A percentile compares a stretch with the other conserved stretches of the same genome.
Evolutionary conservation across 2,329 filamentous ascomycete species (phyloP).

Genomic region (Metarhizium album): DNA sequence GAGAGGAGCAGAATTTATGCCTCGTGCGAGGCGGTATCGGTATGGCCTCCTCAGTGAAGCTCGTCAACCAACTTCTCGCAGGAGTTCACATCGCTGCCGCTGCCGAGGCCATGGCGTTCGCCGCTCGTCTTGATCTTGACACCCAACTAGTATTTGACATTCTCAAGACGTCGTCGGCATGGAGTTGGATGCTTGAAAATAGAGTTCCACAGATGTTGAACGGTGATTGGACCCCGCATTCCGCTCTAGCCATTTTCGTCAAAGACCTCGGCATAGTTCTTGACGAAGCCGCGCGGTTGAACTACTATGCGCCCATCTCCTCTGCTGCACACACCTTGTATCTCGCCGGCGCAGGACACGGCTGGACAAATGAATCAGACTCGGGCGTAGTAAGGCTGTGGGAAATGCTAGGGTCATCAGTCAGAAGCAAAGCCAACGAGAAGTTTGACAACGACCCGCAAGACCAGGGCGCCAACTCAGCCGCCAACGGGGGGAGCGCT

Average conservation of each 20-base stretch:
- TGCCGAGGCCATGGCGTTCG: slow-evolving; percentile 46
- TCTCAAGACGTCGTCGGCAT: slow-evolving; percentile 27
- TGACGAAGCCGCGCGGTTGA: slow-evolving; percentile 15
- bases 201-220: slow-evolving; percentile 24
- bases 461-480: too few relatives aligned
- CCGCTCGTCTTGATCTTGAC: slow-evolving; percentile 40
- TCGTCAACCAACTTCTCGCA: slow-evolving; percentile 47
- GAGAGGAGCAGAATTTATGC: too few relatives aligned
- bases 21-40: slow-evolving; percentile 34
- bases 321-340: slow-evolving; percentile 10
- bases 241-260: slow-evolving; percentile 20
- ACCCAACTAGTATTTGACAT: slow-evolving; percentile 36
- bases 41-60: slow-evolving; percentile 43
- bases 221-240: slow-evolving; percentile 23
- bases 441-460: too few relatives aligned
- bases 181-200: slow-evolving; percentile 26
- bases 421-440: slow-evolving; percentile 3
- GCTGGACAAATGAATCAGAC: slow-evolving; percentile 22
- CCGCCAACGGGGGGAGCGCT: too few relatives aligned
- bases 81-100: slow-evolving; percentile 46
- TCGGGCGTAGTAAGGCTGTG: slow-evolving; percentile 27
- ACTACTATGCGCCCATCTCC: too few relatives aligned
- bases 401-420: slow-evolving; percentile 18
- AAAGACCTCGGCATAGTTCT: slow-evolving; percentile 14
- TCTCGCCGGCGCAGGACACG: slow-evolving; percentile 20